Conservation (phyloP, 345 rosid species). For the Xanthoceras sorbifolium region DNA sequence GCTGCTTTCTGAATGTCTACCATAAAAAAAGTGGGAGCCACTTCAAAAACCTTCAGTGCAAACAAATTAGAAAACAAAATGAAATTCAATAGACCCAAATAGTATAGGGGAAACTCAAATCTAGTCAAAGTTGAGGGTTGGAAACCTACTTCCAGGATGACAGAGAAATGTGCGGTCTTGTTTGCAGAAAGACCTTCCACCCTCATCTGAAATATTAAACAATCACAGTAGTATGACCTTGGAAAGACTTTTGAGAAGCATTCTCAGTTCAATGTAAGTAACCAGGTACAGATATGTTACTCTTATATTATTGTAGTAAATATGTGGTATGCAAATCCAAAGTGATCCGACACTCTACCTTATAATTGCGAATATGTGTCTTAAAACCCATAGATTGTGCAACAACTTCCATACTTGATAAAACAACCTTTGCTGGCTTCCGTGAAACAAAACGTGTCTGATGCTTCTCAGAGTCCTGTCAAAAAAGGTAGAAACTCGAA, state of each 20-base stretch:
- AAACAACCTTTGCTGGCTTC: constrained; percentile 83
- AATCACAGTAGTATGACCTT: not conserved
- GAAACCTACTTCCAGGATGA: constrained; percentile 70
- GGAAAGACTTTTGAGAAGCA: constrained; percentile 1
- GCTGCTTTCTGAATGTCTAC: constrained; percentile 83
- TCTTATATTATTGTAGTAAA: not conserved
- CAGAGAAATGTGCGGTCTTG: constrained; percentile 70
- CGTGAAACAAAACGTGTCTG: constrained; percentile 85
- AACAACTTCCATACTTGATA: constrained; percentile 97
- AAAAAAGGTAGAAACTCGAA: constrained; percentile 10
- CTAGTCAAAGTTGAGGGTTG: not conserved
- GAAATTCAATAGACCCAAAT: not conserved
- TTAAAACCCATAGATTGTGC: constrained; percentile 98
- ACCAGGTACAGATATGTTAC: not conserved
- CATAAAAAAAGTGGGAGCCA: constrained; percentile 84
- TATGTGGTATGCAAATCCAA: not conserved
- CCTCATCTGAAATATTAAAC: constrained; percentile 71
- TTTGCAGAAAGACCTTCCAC: constrained; percentile 85
- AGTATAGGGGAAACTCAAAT: not conserved
- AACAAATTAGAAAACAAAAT: not conserved
- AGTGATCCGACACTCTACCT: constrained; percentile 45
- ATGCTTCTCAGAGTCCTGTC: constrained; percentile 77
- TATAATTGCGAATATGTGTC: constrained; percentile 93
- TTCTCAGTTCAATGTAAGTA: not conserved
- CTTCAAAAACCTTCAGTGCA: constrained; percentile 71